phyloP scores from a whole-genome alignment of 495 filamentous ascomycete species.

The Xylaria grammica region DNA sequence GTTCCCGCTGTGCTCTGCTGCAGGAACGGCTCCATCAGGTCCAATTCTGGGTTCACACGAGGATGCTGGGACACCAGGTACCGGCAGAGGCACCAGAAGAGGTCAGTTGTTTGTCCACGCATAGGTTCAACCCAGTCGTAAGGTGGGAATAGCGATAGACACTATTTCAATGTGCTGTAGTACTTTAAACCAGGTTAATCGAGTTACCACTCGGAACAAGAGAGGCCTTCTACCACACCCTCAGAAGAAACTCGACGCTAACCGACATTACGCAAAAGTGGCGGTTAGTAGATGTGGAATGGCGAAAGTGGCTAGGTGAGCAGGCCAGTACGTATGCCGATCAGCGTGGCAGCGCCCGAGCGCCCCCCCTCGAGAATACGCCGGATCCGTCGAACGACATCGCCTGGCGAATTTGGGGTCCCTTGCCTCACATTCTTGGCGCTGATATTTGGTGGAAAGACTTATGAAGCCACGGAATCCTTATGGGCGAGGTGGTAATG shows the following conservation, averaged over 20 bases:
- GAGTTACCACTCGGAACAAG: too few species aligned
- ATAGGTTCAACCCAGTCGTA: not conserved
- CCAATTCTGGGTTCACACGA: conserved; percentile 23
- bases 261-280: conserved; percentile 30
- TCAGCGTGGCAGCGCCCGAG: not conserved
- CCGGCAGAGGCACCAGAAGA: conserved; percentile 32
- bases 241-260: not conserved
- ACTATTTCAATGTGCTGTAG: too few species aligned
- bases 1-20: conserved; percentile 29
- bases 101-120: conserved; percentile 18
- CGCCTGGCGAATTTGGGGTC: conserved; percentile 10
- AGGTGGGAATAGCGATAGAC: not conserved
- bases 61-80: conserved; percentile 17
- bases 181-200: too few species aligned
- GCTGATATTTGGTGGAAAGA: conserved; percentile 21
- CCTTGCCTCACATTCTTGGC: conserved; percentile 22
- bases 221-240: too few species aligned
- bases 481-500: not conserved
- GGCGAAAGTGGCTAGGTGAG: conserved; percentile 35
- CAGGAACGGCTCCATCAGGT: conserved; percentile 33
- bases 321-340: conserved; percentile 20
- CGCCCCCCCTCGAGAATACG: not conserved
- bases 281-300: conserved; percentile 29
- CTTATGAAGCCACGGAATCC: not conserved
- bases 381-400: not conserved